A percentile compares a stretch with the other conserved stretches of the same genome.
These are phyloP conservation scores for Talaromyces liani DNA, from an alignment of 495 filamentous ascomycete species.

Conservation along the genomic window DNA sequence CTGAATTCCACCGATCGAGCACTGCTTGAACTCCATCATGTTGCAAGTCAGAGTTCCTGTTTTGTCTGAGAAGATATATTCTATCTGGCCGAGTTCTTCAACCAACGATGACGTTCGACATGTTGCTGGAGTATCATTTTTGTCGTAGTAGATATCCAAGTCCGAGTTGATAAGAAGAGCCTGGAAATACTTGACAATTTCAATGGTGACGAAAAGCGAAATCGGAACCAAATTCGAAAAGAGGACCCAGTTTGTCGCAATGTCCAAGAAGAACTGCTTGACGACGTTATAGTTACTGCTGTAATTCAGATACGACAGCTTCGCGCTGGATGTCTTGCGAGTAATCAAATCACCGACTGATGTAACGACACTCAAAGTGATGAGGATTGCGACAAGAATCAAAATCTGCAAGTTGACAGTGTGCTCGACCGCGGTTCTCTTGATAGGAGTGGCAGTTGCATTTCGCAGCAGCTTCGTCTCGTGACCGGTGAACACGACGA, in stretches of 20 bases:
- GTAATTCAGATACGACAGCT: conserved; percentile 67
- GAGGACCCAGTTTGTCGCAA: conserved; percentile 98
- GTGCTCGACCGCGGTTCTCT: conserved; percentile 88
- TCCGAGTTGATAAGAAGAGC: conserved; percentile 97
- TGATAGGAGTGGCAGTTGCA: conserved; percentile 94
- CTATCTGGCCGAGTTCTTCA: conserved; percentile 95
- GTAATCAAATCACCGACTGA: conserved; percentile 86
- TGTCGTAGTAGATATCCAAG: conserved; percentile 95
- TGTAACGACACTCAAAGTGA: conserved; percentile 77
- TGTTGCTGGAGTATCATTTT: conserved; percentile 89
- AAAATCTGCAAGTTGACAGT: conserved; percentile 91
- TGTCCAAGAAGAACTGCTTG: conserved; percentile 84
- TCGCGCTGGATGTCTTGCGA: conserved; percentile 47
- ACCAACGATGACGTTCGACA: conserved; percentile 95
- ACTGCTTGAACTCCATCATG: conserved; percentile 98
- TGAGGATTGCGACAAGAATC: conserved; percentile 76
- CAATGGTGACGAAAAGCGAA: conserved; percentile 94
- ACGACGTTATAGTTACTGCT: conserved; percentile 52
- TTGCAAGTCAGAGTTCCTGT: conserved; percentile 99
- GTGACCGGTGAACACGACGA: conserved; percentile 97
- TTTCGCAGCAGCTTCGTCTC: conserved; percentile 99
- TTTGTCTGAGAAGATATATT: conserved; percentile 98
- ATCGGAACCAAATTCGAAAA: conserved; percentile 97
- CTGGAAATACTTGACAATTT: conserved; percentile 96
- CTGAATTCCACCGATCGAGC: conserved; percentile 84